phyloP scores from a whole-genome alignment of 768 basidiomycete species.

The Pholiota molesta region DNA sequence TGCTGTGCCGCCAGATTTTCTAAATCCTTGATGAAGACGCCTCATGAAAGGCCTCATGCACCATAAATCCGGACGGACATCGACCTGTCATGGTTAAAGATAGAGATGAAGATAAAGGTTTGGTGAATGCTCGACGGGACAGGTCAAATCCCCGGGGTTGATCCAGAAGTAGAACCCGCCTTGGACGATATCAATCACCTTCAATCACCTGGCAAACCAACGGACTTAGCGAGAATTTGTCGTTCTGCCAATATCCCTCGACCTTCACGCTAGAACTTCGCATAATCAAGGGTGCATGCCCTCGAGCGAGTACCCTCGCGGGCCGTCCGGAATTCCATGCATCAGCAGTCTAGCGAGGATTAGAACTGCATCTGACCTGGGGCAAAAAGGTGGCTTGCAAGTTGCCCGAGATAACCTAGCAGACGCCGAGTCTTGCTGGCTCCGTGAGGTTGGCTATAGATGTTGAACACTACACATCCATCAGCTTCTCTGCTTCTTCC shows the following conservation, averaged over 20 bases:
- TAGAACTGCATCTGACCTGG: not conserved
- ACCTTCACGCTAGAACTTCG: not conserved
- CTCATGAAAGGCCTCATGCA: not conserved
- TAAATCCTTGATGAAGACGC: not conserved
- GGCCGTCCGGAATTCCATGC: not conserved
- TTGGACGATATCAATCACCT: not conserved
- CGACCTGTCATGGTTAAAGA: slow-evolving; percentile 1
- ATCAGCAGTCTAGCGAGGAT: not conserved
- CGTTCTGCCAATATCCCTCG: not conserved
- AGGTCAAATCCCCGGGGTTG: slow-evolving; percentile 25
- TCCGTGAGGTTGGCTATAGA: slow-evolving; percentile 18
- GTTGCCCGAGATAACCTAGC: slow-evolving; percentile 14
- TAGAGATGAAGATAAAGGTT: slow-evolving; percentile 5
- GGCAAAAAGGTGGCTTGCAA: slow-evolving; percentile 4
- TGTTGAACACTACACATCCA: slow-evolving; percentile 18
- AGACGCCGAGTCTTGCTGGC: slow-evolving; percentile 17
- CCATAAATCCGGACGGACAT: slow-evolving; percentile 9
- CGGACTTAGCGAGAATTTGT: slow-evolving; percentile 3
- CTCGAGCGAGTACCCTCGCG: not conserved
- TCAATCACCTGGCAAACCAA: not conserved
- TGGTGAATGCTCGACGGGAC: slow-evolving; percentile 8
- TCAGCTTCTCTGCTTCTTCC: slow-evolving; percentile 28
- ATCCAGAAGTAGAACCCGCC: slow-evolving; percentile 10
- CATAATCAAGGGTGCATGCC: not conserved
- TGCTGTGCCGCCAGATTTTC: not conserved